These are phyloP conservation scores for Letharia columbiana DNA, from an alignment of 495 filamentous ascomycete species.

Conservation along the genomic window DNA sequence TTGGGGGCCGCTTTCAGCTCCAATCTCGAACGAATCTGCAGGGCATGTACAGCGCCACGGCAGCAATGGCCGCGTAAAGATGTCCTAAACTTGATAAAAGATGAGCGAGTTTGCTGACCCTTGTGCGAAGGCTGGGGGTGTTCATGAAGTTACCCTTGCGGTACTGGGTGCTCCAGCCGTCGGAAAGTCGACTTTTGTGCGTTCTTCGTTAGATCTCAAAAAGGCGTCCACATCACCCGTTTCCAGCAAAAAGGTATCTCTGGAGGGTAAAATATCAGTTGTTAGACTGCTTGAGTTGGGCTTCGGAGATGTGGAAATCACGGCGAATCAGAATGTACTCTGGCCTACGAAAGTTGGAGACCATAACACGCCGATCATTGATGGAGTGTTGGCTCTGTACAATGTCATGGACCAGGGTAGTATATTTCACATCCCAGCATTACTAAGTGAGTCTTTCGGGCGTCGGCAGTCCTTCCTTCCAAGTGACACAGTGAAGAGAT, in stretches of 20 bases:
- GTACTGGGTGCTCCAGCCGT: constrained; percentile 73
- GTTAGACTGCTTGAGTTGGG: constrained; percentile 76
- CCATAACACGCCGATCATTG: constrained; percentile 58
- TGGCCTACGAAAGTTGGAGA: constrained; percentile 72
- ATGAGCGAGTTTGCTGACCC: neutral
- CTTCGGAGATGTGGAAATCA: constrained; percentile 57
- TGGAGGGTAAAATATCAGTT: constrained; percentile 67
- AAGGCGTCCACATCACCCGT: constrained; percentile 47
- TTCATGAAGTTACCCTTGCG: constrained; percentile 72
- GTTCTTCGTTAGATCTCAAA: constrained; percentile 64
- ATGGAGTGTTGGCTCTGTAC: constrained; percentile 78
- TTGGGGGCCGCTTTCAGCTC: neutral
- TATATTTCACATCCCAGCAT: constrained; percentile 55
- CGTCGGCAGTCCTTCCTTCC: neutral
- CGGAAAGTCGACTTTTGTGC: constrained; percentile 87
- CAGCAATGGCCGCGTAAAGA: neutral
- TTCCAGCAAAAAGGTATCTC: constrained; percentile 59
- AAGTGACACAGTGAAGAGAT: neutral
- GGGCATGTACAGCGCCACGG: constrained; percentile 2
- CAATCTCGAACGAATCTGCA: neutral
- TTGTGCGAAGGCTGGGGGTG: constrained; percentile 22
- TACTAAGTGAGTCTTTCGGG: constrained; percentile 55
- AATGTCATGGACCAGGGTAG: constrained; percentile 70
- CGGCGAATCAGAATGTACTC: constrained; percentile 55
- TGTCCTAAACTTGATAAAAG: neutral